Evolutionary conservation across 805 yeast species (phyloP), one percentile per base, ranked within the genome.

Genomic region (Starmerella vitae): DNA sequence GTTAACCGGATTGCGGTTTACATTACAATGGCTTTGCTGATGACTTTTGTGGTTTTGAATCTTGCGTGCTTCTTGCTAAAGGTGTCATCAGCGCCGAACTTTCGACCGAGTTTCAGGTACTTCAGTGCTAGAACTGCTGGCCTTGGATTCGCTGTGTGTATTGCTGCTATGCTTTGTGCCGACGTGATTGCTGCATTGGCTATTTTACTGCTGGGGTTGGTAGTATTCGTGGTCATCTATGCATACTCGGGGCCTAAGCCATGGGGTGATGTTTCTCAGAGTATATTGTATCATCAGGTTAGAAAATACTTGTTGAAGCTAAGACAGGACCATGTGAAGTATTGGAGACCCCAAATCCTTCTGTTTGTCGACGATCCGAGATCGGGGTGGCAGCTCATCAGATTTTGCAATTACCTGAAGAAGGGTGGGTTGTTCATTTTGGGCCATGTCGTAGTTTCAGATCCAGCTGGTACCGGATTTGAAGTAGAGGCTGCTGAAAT

Each of bases 261-360:
- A 25, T 91, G 95, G 86, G 99, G 99, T 26, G 99, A 91, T 60
- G 96, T 91, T 19, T 86, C 97, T 3, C 98, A 91, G 59, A 74
- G 86, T 30, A 67, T 91, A 44, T 88, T 91, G 36, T 91, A 91
- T 58, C 98, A 91, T 56, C 99, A 91, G 60, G 97, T 91, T 9
- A 66, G 99, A 49, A 91, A 91, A 56, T 91, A 91, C 54, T 63
- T 84, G 32, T 62, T 91, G 43, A 66, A 93, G 38, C 65, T 88
- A 31, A 72, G 84, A 43, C 84, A 84, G 51, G 94, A 91, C 53
- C 93, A 88, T 56, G 95, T 91, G 37, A 91, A 91, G 60, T 91
- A 86, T 57, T 91, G 99, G 98, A 68, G 99, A 50, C 99, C 99
- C 0, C 99, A 91, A 58, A 78, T 91, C 29, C 63, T 91, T 43